A percentile compares a stretch with the other conserved stretches of the same genome.
These are phyloP conservation scores for Deinandra increscens DNA, from an alignment of 129 eudicot genomes.

Conservation along the genomic window DNA sequence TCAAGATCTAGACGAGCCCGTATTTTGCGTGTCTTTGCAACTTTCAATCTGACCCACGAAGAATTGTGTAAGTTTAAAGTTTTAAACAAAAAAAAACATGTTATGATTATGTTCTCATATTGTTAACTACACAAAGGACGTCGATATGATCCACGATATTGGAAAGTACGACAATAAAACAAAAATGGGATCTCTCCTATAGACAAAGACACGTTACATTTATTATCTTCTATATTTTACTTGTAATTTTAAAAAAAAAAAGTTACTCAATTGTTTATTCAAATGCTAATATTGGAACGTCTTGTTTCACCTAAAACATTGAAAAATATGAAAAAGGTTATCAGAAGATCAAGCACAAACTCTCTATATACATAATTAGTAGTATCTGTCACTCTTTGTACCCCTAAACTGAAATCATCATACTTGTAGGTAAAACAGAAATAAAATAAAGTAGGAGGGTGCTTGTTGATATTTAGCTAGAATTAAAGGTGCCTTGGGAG, in stretches of 20 bases:
- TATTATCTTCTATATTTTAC: not conserved
- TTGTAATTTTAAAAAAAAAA: not conserved
- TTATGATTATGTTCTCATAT: not conserved
- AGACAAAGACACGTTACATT: not conserved
- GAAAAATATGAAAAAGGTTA: not conserved
- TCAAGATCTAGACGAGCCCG: too few relatives aligned
- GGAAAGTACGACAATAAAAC: not conserved
- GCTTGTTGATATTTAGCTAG: not conserved
- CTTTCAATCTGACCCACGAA: too few relatives aligned
- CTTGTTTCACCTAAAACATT: too few relatives aligned
- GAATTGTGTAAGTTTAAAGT: not conserved
- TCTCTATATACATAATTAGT: not conserved
- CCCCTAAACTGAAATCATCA: not conserved
- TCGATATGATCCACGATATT: not conserved
- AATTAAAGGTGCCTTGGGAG: conserved; percentile 6
- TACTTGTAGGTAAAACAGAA: conserved; percentile 3
- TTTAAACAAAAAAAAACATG: not conserved
- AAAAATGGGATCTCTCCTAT: too few relatives aligned
- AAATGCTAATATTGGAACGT: too few relatives aligned
- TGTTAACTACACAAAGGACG: not conserved
- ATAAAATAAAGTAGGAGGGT: conserved; percentile 19
- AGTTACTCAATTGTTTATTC: not conserved
- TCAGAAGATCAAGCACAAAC: not conserved
- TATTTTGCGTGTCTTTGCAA: too few relatives aligned
- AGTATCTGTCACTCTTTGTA: not conserved